phyloP scores from a whole-genome alignment of 2,329 filamentous ascomycete genomes.

The Rutstroemia sp. region DNA sequence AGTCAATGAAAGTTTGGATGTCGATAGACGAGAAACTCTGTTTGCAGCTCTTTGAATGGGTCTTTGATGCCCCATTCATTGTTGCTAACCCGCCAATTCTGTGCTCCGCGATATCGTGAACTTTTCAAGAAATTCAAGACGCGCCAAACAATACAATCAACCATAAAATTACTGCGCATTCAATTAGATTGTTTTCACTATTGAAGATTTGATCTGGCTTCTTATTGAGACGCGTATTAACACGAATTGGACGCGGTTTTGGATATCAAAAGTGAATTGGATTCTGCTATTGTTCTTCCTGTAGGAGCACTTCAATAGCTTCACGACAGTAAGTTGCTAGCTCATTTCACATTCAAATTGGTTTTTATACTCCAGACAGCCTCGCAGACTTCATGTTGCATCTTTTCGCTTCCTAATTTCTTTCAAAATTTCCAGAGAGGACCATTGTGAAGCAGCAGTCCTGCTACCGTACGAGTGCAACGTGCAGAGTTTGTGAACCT shows the following conservation, averaged over 20 bases:
- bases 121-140: neutral
- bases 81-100: neutral
- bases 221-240: slow-evolving; percentile 5
- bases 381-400: neutral
- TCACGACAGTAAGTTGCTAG: neutral
- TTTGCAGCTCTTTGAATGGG: slow-evolving; percentile 9
- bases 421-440: neutral
- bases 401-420: neutral
- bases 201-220: neutral
- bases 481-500: too few relatives aligned
- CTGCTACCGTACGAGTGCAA: neutral
- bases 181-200: neutral
- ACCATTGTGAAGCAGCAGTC: neutral
- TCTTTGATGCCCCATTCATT: slow-evolving; percentile 4
- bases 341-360: neutral
- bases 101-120: slow-evolving; percentile 9
- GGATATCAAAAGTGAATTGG: slow-evolving; percentile 5
- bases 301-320: neutral
- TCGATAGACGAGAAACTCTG: slow-evolving; percentile 1
- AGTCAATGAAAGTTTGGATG: too few relatives aligned
- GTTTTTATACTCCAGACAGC: neutral
- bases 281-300: neutral
- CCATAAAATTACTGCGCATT: slow-evolving; percentile 3
- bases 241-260: neutral
- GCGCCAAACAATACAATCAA: slow-evolving; percentile 9